phyloP scores from a whole-genome alignment of 2,329 filamentous ascomycete genomes.

The Ilyonectria mors-panacis region DNA sequence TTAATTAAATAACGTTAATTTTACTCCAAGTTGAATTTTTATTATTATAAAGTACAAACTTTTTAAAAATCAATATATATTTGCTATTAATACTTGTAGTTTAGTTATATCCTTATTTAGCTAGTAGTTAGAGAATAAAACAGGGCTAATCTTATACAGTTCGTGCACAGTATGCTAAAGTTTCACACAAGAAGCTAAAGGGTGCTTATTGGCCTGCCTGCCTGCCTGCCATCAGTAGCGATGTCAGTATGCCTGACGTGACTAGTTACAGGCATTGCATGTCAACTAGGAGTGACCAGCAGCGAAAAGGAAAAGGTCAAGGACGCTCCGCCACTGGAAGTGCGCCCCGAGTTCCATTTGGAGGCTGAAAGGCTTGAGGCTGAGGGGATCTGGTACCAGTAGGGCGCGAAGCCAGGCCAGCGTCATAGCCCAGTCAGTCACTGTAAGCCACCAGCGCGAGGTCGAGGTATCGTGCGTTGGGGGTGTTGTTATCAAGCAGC shows the following conservation, averaged over 20 bases:
- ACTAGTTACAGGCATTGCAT: neutral
- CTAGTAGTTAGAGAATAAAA: no score
- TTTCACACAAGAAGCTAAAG: no score
- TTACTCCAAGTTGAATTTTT: no score
- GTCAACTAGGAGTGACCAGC: no score
- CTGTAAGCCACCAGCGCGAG: neutral
- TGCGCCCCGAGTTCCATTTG: neutral
- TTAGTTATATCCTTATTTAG: no score
- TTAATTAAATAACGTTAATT: no score
- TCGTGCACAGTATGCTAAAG: no score
- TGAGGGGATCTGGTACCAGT: neutral
- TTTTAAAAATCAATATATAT: no score
- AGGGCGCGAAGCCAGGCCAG: neutral
- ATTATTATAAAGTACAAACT: no score
- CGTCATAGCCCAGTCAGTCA: neutral
- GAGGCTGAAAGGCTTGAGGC: neutral
- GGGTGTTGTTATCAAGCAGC: neutral
- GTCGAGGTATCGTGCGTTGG: neutral
- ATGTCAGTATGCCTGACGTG: neutral
- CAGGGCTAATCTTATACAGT: no score
- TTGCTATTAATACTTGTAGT: no score
- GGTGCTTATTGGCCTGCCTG: no score
- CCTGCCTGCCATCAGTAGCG: neutral
- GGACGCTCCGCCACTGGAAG: neutral
- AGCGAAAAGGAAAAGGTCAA: neutral